Conservation (phyloP, 169 alveolate species). For the Cryptosporidium sp. region DNA sequence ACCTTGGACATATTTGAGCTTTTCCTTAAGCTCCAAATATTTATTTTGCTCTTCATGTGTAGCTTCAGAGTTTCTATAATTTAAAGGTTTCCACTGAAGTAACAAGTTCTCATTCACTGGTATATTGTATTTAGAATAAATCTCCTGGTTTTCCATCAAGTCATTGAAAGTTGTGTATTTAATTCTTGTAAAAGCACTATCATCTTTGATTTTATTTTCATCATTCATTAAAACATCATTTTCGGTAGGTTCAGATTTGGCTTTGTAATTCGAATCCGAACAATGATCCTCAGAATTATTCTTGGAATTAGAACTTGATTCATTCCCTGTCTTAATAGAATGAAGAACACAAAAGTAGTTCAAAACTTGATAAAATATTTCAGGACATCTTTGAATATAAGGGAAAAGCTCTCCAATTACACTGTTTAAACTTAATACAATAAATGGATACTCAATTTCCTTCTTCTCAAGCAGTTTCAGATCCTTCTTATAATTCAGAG, state of each 20-base stretch:
- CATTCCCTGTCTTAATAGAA: not conserved
- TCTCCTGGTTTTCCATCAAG: constrained; percentile 18
- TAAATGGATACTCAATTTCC: constrained; percentile 56
- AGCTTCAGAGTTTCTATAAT: constrained; percentile 2
- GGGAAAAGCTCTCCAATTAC: constrained; percentile 68
- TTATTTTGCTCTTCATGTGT: not conserved
- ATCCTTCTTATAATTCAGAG: constrained; percentile 7
- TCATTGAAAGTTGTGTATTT: constrained; percentile 16
- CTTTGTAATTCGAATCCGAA: not conserved
- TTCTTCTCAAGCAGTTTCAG: not conserved
- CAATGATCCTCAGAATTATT: not conserved
- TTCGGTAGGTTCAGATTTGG: not conserved
- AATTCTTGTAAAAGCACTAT: not conserved
- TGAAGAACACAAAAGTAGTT: constrained; percentile 54
- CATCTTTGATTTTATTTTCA: not conserved
- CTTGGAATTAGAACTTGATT: not conserved
- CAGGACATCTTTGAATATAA: constrained; percentile 57
- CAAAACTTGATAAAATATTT: constrained; percentile 34
- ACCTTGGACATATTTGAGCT: constrained; percentile 27
- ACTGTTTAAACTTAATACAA: constrained; percentile 58
- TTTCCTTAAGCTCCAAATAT: constrained; percentile 1
- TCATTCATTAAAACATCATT: constrained; percentile 26
- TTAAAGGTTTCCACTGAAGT: constrained; percentile 61
- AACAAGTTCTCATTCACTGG: constrained; percentile 64
- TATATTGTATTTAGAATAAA: constrained; percentile 24